These are phyloP conservation scores for Gautieria morchelliformis DNA, from an alignment of 768 basidiomycete genomes.

Conservation along the genomic window DNA sequence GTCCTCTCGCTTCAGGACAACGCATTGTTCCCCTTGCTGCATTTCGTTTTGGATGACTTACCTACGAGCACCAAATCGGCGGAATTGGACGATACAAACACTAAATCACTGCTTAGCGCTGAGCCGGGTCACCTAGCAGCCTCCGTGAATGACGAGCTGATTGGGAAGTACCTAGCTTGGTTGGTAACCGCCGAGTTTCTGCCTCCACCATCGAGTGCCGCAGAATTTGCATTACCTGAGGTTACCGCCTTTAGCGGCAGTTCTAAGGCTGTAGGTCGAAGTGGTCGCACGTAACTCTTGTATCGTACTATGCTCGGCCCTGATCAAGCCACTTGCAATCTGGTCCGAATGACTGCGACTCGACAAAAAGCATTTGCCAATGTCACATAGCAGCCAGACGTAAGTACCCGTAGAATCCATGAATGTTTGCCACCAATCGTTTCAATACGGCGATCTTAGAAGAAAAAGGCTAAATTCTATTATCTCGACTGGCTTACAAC, in stretches of 20 bases:
- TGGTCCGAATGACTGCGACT: too few species aligned
- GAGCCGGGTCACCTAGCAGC: conserved; percentile 23
- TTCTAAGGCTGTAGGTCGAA: conserved; percentile 2
- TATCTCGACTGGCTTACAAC: conserved; percentile 29
- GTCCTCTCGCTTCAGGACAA: conserved; percentile 94
- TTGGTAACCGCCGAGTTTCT: conserved; percentile 80
- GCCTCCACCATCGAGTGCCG: conserved; percentile 31
- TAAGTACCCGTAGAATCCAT: too few species aligned
- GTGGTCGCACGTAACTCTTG: background rate
- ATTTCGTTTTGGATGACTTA: conserved; percentile 95
- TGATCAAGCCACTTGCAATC: too few species aligned
- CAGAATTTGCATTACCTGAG: background rate
- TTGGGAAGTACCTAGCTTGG: conserved; percentile 92
- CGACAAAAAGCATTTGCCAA: background rate
- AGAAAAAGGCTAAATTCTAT: too few species aligned
- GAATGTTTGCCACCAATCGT: too few species aligned
- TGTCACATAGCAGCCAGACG: background rate
- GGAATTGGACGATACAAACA: conserved; percentile 81
- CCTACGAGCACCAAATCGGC: conserved; percentile 95
- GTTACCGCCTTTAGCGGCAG: background rate
- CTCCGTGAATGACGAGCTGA: conserved; percentile 66
- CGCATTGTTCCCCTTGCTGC: conserved; percentile 91
- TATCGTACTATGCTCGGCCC: too few species aligned
- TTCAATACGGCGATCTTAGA: too few species aligned
- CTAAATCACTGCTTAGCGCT: conserved; percentile 46